A percentile compares a stretch with the other conserved stretches of the same genome.
Conservation (phyloP, 306 rosid species). For the Macrotyloma uniflorum region DNA sequence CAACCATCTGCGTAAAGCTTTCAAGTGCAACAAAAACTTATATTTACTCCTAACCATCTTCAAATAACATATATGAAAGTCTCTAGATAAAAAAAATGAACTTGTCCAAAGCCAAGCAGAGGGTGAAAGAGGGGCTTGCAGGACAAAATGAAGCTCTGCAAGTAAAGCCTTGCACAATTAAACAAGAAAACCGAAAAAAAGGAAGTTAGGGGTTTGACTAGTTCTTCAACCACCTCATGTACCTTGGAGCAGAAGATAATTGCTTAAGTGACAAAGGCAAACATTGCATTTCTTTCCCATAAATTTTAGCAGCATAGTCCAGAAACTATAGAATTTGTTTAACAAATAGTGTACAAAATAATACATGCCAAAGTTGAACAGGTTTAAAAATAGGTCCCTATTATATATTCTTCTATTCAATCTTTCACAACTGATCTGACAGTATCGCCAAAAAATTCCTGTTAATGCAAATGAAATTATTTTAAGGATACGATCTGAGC, state of each 20-base stretch:
- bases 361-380: not conserved
- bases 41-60: constrained; percentile 20
- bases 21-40: not conserved
- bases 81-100: constrained; percentile 22
- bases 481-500: constrained; percentile 97
- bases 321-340: constrained; percentile 16
- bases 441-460: not conserved
- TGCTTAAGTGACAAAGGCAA: constrained; percentile 21
- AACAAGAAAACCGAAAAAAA: not conserved
- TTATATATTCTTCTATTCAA: not conserved
- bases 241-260: constrained; percentile 23
- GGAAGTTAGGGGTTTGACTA: not conserved
- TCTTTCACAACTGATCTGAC: not conserved
- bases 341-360: constrained; percentile 28
- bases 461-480: constrained; percentile 7
- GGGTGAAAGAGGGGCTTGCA: not conserved
- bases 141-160: constrained; percentile 13
- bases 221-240: constrained; percentile 3
- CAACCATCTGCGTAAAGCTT: constrained; percentile 28
- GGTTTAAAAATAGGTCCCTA: constrained; percentile 7
- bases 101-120: not conserved
- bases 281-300: constrained; percentile 2
- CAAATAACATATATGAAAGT: constrained; percentile 23
- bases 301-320: constrained; percentile 16
- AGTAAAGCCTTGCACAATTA: constrained; percentile 11